A percentile compares a stretch with the other conserved stretches of the same genome.
Conservation (phyloP, 2,329 filamentous ascomycete genomes). For the Ophiostoma populinum region DNA sequence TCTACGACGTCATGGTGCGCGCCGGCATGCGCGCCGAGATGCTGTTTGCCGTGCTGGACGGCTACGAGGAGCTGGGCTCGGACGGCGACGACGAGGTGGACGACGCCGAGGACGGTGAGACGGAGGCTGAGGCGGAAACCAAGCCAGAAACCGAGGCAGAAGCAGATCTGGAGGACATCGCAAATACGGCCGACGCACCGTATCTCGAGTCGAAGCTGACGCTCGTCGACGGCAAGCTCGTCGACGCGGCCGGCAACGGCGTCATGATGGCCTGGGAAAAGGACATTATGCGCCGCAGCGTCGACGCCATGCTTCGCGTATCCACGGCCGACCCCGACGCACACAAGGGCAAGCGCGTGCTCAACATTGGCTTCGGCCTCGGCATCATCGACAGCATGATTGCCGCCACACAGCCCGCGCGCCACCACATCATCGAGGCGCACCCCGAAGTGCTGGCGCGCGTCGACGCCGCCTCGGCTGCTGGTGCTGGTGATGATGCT, state of each 20-base stretch:
- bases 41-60: conserved; percentile 64
- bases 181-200: conserved; percentile 21
- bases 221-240: conserved; percentile 47
- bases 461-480: conserved; percentile 29
- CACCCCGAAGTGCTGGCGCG: conserved; percentile 60
- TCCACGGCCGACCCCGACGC: conserved; percentile 5
- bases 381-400: conserved; percentile 73
- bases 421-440: conserved; percentile 75
- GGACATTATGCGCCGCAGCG: conserved; percentile 66
- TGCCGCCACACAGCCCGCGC: conserved; percentile 44
- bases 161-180: conserved; percentile 12
- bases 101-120: conserved; percentile 21
- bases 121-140: background rate
- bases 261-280: conserved; percentile 94
- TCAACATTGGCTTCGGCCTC: conserved; percentile 86
- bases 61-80: conserved; percentile 56
- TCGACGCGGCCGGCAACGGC: conserved; percentile 61
- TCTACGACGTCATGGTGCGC: conserved; percentile 75
- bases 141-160: conserved; percentile 11
- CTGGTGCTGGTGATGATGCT: too few relatives aligned
- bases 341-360: conserved; percentile 43
- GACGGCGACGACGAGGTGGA: conserved; percentile 31
- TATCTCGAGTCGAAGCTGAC: conserved; percentile 53
- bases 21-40: conserved; percentile 84
- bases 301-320: conserved; percentile 52